Percentiles rank a stretch among this genome's conserved stretches.
Evolutionary conservation across 202 grass and related monocot genomes (phyloP).

Genomic region (Setaria viridis): DNA sequence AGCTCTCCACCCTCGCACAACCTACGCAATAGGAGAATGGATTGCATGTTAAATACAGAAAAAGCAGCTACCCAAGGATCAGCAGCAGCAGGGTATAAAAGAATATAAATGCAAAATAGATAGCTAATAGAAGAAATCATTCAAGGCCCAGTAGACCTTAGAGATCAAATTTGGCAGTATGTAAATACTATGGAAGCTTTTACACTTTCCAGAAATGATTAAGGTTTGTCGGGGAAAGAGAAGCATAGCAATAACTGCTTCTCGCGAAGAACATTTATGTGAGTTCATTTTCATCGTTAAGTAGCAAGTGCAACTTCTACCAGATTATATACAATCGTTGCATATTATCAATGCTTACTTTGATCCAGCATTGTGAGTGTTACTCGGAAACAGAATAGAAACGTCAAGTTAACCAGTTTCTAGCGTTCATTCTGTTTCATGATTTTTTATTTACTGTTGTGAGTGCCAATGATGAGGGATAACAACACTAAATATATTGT

Average conservation of each 20-base stretch:
- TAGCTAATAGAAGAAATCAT: neutral
- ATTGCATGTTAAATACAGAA: constrained; percentile 21
- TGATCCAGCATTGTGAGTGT: neutral
- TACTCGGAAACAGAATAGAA: neutral
- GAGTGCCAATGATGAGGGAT: neutral
- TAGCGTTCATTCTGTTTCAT: too few relatives aligned
- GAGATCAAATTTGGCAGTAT: neutral
- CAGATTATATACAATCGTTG: neutral
- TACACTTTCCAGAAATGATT: neutral
- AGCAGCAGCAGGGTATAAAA: neutral
- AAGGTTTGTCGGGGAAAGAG: constrained; percentile 14
- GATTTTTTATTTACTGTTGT: neutral
- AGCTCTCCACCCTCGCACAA: constrained; percentile 81
- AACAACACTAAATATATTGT: constrained; percentile 27
- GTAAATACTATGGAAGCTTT: constrained; percentile 2
- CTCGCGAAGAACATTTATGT: neutral
- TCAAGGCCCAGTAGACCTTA: neutral
- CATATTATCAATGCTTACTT: constrained; percentile 14
- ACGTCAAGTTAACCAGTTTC: neutral
- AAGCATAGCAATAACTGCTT: neutral
- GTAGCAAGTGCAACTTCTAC: constrained; percentile 16
- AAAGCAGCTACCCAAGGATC: neutral
- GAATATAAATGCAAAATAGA: constrained; percentile 20
- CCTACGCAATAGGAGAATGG: constrained; percentile 36
- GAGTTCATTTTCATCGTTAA: constrained; percentile 9